A percentile compares a stretch with the other conserved stretches of the same genome.
Evolutionary conservation across 352 stramenopile genomes (phyloP).

Genomic region (Aphanomyces stellatus): DNA sequence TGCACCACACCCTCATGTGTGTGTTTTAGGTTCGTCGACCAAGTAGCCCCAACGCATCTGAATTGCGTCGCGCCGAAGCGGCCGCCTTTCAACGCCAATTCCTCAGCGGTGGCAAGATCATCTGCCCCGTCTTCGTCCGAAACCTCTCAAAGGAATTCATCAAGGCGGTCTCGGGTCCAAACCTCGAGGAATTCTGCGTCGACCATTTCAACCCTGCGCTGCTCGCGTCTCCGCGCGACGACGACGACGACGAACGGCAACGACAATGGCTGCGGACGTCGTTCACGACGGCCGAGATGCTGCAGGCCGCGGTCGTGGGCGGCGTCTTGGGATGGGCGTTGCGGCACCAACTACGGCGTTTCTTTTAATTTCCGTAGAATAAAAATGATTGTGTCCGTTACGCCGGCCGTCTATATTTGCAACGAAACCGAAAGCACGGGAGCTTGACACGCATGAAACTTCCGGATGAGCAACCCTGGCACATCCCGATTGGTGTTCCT

Average conservation of each 20-base stretch:
- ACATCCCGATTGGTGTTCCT: not conserved
- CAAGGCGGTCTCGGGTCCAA: slow-evolving; percentile 15
- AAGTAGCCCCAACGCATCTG: not conserved
- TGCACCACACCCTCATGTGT: too few relatives aligned
- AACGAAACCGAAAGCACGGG: too few relatives aligned
- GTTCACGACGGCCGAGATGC: not conserved
- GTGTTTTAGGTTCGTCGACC: not conserved
- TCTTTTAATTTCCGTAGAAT: too few relatives aligned
- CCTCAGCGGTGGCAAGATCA: slow-evolving; percentile 2
- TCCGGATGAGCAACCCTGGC: too few relatives aligned
- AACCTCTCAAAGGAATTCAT: slow-evolving; percentile 16
- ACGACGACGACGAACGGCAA: not conserved
- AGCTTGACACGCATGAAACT: too few relatives aligned
- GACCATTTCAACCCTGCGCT: slow-evolving; percentile 11
- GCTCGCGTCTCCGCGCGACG: not conserved
- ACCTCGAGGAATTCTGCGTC: slow-evolving; percentile 17
- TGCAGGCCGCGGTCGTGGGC: not conserved
- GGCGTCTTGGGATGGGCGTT: slow-evolving; percentile 7
- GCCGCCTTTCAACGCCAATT: slow-evolving; percentile 13
- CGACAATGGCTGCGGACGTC: not conserved
- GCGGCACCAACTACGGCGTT: slow-evolving; percentile 1
- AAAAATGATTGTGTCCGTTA: too few relatives aligned
- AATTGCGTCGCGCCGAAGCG: not conserved
- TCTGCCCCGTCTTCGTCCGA: slow-evolving; percentile 11
- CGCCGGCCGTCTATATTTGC: too few relatives aligned